Base-by-base conservation (phyloP, 495 filamentous ascomycete species). In the Ascodesmis nigricans region DNA sequence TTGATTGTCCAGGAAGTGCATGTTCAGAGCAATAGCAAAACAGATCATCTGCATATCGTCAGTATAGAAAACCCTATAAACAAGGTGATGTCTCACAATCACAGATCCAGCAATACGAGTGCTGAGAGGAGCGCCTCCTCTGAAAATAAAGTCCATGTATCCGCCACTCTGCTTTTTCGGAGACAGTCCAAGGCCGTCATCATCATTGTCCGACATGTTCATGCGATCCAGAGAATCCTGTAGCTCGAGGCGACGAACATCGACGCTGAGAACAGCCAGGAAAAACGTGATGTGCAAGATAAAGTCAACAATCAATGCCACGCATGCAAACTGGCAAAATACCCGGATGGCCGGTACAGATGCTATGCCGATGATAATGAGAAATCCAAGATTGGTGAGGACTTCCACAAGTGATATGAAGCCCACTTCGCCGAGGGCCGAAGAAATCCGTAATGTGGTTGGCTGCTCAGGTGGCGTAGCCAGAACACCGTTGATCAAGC, bases 211-310 rank as follows among this genome's bases (percentile, higher is more conserved):
- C 13, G 19, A 22, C n/a, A 50, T 41, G 38, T 47, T 56, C 32
- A 56, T 49, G 17, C 53, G 43, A 27, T 57, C 60, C 9, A 65
- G 53, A 0, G 59, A 63, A 41, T 65, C 62, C 48, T 59, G 58
- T 0, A 80, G 59, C 56, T 78, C 75, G 31, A 70, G 62, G 40
- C 75, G 63, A 3, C 66, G 65, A 14, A 80, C 69, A 38, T 80
- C 75, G 35, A 80, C 67, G 43, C 71, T 78, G 14, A 80, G 58
- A 23, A 80, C 72, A 3, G 73, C 62, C 11, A 75, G 58, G 45
- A 80, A 76, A 53, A 75, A 78, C 3, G 73, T 78, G 10, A 75
- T 55, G 21, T 77, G 59, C 43, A 71, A 75, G 33, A 75, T 60
- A 44, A 69, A 75, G 50, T 80, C 75, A 46, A 78, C 66, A 11